Conservation (phyloP, 345 rosid species). For the Crucihimalaya himalaica region DNA sequence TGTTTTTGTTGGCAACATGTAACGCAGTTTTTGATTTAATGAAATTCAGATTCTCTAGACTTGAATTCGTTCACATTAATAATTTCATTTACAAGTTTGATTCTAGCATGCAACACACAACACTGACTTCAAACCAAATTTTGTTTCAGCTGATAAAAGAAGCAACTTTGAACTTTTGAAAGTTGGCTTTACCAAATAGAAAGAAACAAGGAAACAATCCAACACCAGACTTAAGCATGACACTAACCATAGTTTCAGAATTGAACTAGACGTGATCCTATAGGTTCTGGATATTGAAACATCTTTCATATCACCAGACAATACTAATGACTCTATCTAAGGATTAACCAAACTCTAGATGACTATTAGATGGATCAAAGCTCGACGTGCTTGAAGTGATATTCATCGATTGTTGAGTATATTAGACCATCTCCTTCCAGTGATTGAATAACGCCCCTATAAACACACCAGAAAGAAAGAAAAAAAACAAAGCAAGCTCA, state of each 20-base stretch:
- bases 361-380: slow-evolving; percentile 33
- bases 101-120: not conserved
- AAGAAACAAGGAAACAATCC: not conserved
- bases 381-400: slow-evolving; percentile 82
- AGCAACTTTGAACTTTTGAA: not conserved
- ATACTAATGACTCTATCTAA: slow-evolving; percentile 2
- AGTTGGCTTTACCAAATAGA: not conserved
- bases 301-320: slow-evolving; percentile 6
- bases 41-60: not conserved
- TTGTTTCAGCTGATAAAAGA: not conserved
- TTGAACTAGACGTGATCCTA: not conserved
- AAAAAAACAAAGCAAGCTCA: not conserved
- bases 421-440: slow-evolving; percentile 90
- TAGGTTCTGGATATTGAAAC: slow-evolving; percentile 8
- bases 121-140: not conserved
- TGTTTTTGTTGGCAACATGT: not conserved
- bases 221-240: not conserved
- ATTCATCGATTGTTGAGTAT: slow-evolving; percentile 94
- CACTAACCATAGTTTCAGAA: not conserved
- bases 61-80: not conserved
- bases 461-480: not conserved
- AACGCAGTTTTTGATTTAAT: not conserved
- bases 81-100: not conserved
- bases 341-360: slow-evolving; percentile 8
- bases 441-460: slow-evolving; percentile 69